Conservation (phyloP, 164 flowering plant genomes). For the Sextonia rubra region DNA sequence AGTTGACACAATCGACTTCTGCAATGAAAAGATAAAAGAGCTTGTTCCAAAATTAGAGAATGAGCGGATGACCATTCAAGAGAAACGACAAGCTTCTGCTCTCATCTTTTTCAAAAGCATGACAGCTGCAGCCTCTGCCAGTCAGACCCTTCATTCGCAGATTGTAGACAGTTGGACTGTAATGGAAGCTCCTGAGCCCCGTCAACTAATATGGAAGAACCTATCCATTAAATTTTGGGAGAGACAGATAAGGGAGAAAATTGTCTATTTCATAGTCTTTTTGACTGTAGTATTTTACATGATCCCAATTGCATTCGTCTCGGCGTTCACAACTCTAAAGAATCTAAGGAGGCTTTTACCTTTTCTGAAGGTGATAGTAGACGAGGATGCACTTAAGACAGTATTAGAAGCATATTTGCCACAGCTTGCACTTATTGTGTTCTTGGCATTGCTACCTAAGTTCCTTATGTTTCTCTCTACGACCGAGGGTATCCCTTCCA, state of each 20-base stretch:
- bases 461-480: slow-evolving; percentile 74
- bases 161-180: slow-evolving; percentile 74
- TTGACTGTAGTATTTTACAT: slow-evolving; percentile 71
- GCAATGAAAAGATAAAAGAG: slow-evolving; percentile 62
- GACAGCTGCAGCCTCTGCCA: slow-evolving; percentile 65
- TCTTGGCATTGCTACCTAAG: slow-evolving; percentile 75
- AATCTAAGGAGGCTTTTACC: slow-evolving; percentile 70
- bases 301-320: slow-evolving; percentile 75
- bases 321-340: slow-evolving; percentile 78
- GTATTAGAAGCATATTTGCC: slow-evolving; percentile 90
- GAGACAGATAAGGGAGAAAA: slow-evolving; percentile 57
- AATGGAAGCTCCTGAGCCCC: slow-evolving; percentile 74
- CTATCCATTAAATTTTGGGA: slow-evolving; percentile 48
- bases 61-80: slow-evolving; percentile 72
- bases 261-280: slow-evolving; percentile 60
- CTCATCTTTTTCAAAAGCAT: slow-evolving; percentile 68
- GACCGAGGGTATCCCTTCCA: slow-evolving; percentile 76
- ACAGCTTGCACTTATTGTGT: slow-evolving; percentile 78
- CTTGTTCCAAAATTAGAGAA: slow-evolving; percentile 59
- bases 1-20: slow-evolving; percentile 75
- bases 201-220: slow-evolving; percentile 71
- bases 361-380: slow-evolving; percentile 62
- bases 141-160: slow-evolving; percentile 67
- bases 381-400: slow-evolving; percentile 40
- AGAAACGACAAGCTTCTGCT: slow-evolving; percentile 68